A percentile compares a stretch with the other conserved stretches of the same genome.
phyloP scores from a whole-genome alignment of 73 alveolate species.

The Paramecium octaurelia region DNA sequence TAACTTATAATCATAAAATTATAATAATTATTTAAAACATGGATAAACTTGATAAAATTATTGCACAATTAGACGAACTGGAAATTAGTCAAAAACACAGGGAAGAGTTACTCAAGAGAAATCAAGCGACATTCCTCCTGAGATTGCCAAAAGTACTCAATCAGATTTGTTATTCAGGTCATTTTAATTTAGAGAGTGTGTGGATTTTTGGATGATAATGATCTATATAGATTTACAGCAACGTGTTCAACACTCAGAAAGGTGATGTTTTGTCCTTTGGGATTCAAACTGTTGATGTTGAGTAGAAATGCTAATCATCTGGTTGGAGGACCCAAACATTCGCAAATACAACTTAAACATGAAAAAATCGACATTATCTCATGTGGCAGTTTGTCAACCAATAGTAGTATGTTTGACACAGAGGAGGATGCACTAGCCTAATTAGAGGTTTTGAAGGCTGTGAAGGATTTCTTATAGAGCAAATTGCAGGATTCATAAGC shows the following conservation, averaged over 20 bases:
- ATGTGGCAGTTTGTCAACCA: not conserved
- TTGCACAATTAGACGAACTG: slow-evolving; percentile 24
- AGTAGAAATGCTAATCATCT: slow-evolving; percentile 43
- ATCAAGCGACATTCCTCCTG: not conserved
- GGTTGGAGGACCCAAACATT: slow-evolving; percentile 23
- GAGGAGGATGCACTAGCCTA: slow-evolving; percentile 44
- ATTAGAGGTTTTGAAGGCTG: not conserved
- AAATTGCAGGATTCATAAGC: slow-evolving; percentile 13
- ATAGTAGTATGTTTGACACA: not conserved
- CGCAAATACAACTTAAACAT: not conserved
- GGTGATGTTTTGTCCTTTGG: slow-evolving; percentile 28
- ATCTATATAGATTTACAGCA: slow-evolving; percentile 14
- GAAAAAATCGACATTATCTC: not conserved
- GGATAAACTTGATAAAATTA: slow-evolving; percentile 40
- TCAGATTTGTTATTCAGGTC: not conserved
- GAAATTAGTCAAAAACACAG: slow-evolving; percentile 6
- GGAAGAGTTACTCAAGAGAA: not conserved
- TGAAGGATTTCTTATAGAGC: not conserved
- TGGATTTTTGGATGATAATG: slow-evolving; percentile 50
- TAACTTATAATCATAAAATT: not conserved
- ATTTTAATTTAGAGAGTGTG: slow-evolving; percentile 29
- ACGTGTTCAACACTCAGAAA: slow-evolving; percentile 28
- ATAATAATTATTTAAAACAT: not conserved
- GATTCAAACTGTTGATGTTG: slow-evolving; percentile 19
- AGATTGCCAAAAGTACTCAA: slow-evolving; percentile 29